Percentiles rank a stretch among this genome's conserved stretches.
Conservation (phyloP, 1,284 basidiomycete species). For the Bothia castanella region DNA sequence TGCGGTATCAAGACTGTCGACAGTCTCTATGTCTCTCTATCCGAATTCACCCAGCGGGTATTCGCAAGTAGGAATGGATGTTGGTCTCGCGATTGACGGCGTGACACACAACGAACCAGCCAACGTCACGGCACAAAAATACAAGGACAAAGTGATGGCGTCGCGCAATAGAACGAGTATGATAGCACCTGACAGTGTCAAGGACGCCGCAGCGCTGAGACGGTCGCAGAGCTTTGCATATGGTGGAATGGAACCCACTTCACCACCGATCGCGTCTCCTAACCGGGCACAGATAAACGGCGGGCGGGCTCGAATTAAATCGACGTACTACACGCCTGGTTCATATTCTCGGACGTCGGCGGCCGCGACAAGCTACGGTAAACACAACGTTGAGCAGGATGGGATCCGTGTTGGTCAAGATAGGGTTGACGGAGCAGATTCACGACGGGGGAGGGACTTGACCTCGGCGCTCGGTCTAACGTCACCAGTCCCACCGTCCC, state of each 20-base stretch:
- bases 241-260: slow-evolving; percentile 49
- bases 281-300: slow-evolving; percentile 31
- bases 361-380: slow-evolving; percentile 35
- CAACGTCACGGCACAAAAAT: slow-evolving; percentile 30
- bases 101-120: slow-evolving; percentile 43
- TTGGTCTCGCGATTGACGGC: slow-evolving; percentile 45
- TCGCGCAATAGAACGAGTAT: slow-evolving; percentile 36
- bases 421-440: slow-evolving; percentile 38
- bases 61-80: slow-evolving; percentile 28
- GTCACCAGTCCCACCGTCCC: slow-evolving; percentile 44
- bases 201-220: slow-evolving; percentile 24
- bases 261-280: slow-evolving; percentile 34
- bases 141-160: slow-evolving; percentile 35
- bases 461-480: slow-evolving; percentile 51
- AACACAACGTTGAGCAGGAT: slow-evolving; percentile 32
- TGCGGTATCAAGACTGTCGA: slow-evolving; percentile 46
- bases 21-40: slow-evolving; percentile 52
- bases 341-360: slow-evolving; percentile 52
- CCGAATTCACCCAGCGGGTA: slow-evolving; percentile 41
- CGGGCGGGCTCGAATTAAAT: slow-evolving; percentile 62
- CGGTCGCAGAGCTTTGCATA: slow-evolving; percentile 48
- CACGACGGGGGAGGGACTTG: slow-evolving; percentile 47
- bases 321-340: slow-evolving; percentile 58
- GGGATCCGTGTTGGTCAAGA: slow-evolving; percentile 31
- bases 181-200: slow-evolving; percentile 20